These are phyloP conservation scores for Xanthoconium stramineum DNA, from an alignment of 768 basidiomycete species.

Conservation along the genomic window DNA sequence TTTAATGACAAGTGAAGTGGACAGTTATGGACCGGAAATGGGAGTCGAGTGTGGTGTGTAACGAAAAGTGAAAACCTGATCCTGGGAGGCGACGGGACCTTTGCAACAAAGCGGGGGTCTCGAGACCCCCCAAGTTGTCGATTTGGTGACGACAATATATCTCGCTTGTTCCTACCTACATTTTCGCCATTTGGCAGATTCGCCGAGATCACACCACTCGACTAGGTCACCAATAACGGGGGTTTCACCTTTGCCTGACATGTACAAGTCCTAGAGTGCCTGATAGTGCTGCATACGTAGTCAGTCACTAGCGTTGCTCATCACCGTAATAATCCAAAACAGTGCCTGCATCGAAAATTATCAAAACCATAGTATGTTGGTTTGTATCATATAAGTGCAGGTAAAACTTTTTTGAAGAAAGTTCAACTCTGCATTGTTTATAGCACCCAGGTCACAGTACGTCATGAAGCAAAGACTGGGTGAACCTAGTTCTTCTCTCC, in stretches of 20 bases:
- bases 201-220: neutral
- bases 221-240: neutral
- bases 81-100: neutral
- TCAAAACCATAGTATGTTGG: too few species aligned
- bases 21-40: neutral
- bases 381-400: neutral
- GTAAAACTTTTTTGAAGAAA: neutral
- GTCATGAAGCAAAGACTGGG: conserved; percentile 4
- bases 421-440: neutral
- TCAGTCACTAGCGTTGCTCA: too few species aligned
- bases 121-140: conserved; percentile 23
- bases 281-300: too few species aligned
- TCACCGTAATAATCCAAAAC: too few species aligned
- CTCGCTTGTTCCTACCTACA: conserved; percentile 1
- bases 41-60: neutral
- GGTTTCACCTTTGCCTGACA: neutral
- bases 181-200: neutral
- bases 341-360: too few species aligned
- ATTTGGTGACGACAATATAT: conserved; percentile 11
- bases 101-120: conserved; percentile 18
- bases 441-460: neutral
- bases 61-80: neutral
- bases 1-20: neutral
- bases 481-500: neutral
- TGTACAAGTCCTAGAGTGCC: too few species aligned